Evolutionary conservation across 805 yeast genomes (phyloP), one percentile per base, ranked within the genome.

Genomic region (Kuraishia ogatae): DNA sequence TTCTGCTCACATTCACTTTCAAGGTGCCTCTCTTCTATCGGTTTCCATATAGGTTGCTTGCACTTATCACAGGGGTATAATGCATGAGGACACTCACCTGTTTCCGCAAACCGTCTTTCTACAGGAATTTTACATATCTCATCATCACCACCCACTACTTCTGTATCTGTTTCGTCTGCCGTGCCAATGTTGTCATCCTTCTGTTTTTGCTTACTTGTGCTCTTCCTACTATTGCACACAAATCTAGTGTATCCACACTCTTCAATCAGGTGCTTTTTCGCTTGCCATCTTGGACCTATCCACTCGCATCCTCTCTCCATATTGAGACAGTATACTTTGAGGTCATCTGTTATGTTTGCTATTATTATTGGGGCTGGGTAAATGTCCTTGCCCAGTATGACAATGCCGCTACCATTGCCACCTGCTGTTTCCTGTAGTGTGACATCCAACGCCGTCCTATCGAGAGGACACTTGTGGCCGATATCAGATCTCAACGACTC

Each of bases 291-390:
- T 54, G 79, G 73, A 2, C 85, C 87, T 4, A 59, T 61, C 81
- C 83, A 79, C 1, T 57, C 63, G 63, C 90, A 85, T 0, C 89
- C 89, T 50, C 84, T 63, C 47, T 63, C 68, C 6, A 59, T 52
- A 60, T 81, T 79, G 52, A 83, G 71, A 62, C 91, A 85, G 52
- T 65, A 66, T 2, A 85, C 88, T 50, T 72, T 68, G 50, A 84
- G 71, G 48, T 84, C 88, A 62, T 84, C 87, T 1, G 83, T 72
- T 60, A 85, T 74, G 59, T 83, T 82, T n/a, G 78, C 66, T 2
- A 85, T 69, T 7, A 85, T 67, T 22, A 82, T 75, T 0, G 89
- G 88, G 1, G 88, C 78, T 2, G 82, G 80, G 51, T 60, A 71
- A 17, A 72, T 62, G 48, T 73, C 76, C 15, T 49, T 50, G 43